phyloP scores from a whole-genome alignment of 805 yeast genomes.

The Schwanniomyces pseudopolymorphus region DNA sequence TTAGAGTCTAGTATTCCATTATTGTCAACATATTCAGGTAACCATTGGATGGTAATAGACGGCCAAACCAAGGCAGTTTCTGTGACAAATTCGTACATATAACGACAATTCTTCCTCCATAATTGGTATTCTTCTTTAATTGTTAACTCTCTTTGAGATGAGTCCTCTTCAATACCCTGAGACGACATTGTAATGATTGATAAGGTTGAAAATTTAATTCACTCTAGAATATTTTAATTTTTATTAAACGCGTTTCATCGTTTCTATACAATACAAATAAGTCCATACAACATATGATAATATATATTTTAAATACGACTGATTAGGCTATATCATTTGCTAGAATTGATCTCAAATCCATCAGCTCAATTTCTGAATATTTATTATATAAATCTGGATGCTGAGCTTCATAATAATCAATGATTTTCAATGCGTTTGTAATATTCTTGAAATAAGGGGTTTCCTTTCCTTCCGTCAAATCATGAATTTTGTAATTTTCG shows the following conservation, averaged over 20 bases:
- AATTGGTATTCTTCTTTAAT: constrained; percentile 68
- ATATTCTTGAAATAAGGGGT: constrained; percentile 38
- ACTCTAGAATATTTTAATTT: background rate
- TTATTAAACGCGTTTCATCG: background rate
- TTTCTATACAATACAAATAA: background rate
- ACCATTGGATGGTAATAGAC: constrained; percentile 75
- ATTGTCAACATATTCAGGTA: constrained; percentile 43
- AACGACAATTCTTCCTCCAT: constrained; percentile 80
- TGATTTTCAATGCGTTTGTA: constrained; percentile 37
- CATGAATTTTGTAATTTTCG: constrained; percentile 14
- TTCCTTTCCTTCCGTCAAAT: constrained; percentile 23
- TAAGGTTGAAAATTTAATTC: background rate
- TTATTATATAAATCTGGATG: background rate
- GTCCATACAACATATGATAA: background rate
- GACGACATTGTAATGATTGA: constrained; percentile 1
- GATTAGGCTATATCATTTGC: constrained; percentile 1
- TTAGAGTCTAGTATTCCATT: constrained; percentile 44
- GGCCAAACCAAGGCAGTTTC: constrained; percentile 86
- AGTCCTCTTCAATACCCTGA: constrained; percentile 1
- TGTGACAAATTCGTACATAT: constrained; percentile 79
- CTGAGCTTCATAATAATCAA: constrained; percentile 32
- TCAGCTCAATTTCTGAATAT: constrained; percentile 9
- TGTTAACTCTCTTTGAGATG: constrained; percentile 37
- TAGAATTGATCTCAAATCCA: constrained; percentile 7
- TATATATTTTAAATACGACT: background rate